Base-by-base conservation (phyloP, 139 green algal species). In the Raphidocelis subcapitata region DNA sequence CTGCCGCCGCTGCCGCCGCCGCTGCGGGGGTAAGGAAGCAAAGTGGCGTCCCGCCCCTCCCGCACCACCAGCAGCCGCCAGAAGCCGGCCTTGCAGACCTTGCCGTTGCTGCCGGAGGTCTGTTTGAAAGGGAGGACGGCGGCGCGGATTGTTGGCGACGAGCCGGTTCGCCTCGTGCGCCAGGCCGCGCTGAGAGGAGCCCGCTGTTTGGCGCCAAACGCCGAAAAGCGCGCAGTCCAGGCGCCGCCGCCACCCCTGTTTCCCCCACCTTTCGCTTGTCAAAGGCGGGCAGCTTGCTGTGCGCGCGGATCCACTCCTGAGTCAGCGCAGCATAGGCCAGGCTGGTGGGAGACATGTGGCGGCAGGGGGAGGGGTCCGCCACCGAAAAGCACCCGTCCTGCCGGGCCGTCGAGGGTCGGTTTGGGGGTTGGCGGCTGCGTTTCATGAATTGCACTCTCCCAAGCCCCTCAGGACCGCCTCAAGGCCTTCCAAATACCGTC, bases 1-100 rank as follows among this genome's bases (percentile, higher is more conserved):
- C 72, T 16, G 29, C 55, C 52, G 56, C 56, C 47, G 20, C 77
- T 29, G 65, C 59, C 36, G 52, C 56, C 33, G 26, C 60, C 8
- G 70, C 78, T 52, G 67, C 18, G 18, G 57, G 66, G n/a, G 73
- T 69, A 26, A 76, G 64, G 82, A 59, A 87, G 70, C 72, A 83
- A 87, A 36, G 37, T 80, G 8, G 28, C n/a, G 1, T 32, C 12
- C 37, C 69, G 65, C 28, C 79, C 82, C 66, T 83, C 75, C 10
- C 82, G 75, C 26, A 87, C 79, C 24, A 72, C 32, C 36, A 87
- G 29, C 31, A 80, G 47, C 4, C 82, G 75, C 82, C 82, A 87
- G 67, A 83, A 87, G 67, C 82, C 79, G 29, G 47, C 55, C 10
- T 57, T 65, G 26, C 8, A 46, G 12, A 65, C 61, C 60, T 81